Evolutionary conservation across 306 rosid genomes (phyloP).

Genomic region (Trichosanthes cucumerina): DNA sequence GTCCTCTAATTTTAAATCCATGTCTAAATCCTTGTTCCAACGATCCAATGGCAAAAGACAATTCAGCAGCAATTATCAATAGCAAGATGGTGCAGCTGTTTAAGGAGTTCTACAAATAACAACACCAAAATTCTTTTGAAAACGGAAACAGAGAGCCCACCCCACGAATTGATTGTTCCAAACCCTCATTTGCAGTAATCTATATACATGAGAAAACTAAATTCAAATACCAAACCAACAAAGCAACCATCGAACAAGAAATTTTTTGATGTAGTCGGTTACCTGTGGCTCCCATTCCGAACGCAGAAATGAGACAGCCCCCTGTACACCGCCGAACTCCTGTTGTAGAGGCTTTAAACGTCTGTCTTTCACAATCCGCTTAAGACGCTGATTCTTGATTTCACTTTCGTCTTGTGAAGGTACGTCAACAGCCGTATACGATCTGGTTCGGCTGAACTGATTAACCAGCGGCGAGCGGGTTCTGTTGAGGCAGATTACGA

Average conservation of each 20-base stretch:
- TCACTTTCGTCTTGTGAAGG: neutral
- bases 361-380: constrained; percentile 22
- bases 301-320: constrained; percentile 11
- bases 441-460: constrained; percentile 16
- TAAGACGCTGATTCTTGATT: neutral
- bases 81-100: constrained; percentile 19
- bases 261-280: no score
- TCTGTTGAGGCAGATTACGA: no score
- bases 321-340: constrained; percentile 25
- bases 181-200: no score
- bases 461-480: neutral
- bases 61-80: constrained; percentile 27
- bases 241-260: no score
- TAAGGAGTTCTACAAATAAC: constrained; percentile 16
- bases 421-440: constrained; percentile 17
- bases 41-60: constrained; percentile 32
- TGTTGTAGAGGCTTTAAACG: constrained; percentile 11
- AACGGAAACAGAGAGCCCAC: neutral
- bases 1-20: no score
- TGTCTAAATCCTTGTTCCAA: constrained; percentile 8
- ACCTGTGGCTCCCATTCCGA: constrained; percentile 22
- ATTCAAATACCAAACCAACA: no score
- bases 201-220: no score
- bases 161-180: no score
- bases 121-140: constrained; percentile 14